Base-by-base conservation (phyloP, 2,329 filamentous ascomycete species). In the Colletotrichum siamense region DNA sequence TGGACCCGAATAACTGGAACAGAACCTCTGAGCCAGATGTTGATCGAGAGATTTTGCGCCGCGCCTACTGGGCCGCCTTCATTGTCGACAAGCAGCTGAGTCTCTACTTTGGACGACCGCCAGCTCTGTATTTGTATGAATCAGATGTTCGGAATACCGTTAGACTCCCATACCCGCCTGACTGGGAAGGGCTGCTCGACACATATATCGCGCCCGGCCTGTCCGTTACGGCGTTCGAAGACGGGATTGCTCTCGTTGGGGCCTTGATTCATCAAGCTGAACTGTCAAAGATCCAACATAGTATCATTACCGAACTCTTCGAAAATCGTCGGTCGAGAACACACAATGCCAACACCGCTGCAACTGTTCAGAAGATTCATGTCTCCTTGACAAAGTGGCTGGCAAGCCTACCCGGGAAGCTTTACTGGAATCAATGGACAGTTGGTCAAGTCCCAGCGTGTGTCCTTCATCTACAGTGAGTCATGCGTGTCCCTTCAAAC, bases 361-460 rank as follows among this genome's bases (percentile, higher is more conserved):
- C 85, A 13, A 86, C 85, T 15, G 85, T 86, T 15, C 84, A 85
- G 64, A 84, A 87, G 57, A 87, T 89, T n/a, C 87, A 89, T 79
- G 83, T 86, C 15, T 83, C 86, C 3, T 81, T 90, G 63, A 86
- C 83, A 12, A 88, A 86, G 70, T 89, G 88, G 88, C 82, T 88
- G 2, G 83, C 85, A 4, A 84, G 83, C 52, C 81, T 90, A 3
- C 88, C 88, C 3, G 83, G 85, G 7, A 87, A 86, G 32, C 79
- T 89, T 49, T 86, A 89, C 76, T 90, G 88, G 88, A 89, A 88
- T 69, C 87, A 88, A 72, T 89, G 88, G 88, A 88, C 85, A 4
- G 85, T 88, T 1, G 87, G 86, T 5, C 83, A 86, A 24, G 85
- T 89, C 6, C 86, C 87, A 4, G 82, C 86, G 4, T 85, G 86